Evolutionary conservation across 441 rosid genomes (phyloP).

Genomic region (Gossypium schwendimanii): DNA sequence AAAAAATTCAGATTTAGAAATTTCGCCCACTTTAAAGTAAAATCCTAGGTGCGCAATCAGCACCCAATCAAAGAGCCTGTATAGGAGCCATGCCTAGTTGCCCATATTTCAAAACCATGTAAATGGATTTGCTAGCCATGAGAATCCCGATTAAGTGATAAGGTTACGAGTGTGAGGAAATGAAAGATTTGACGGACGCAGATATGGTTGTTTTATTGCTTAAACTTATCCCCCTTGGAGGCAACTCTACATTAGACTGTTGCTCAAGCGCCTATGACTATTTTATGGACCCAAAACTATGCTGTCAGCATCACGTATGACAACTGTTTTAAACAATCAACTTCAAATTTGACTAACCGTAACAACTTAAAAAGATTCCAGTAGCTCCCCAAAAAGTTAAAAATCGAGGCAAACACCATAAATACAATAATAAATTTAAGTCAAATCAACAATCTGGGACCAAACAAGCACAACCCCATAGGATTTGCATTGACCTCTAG

Average conservation of each 20-base stretch:
- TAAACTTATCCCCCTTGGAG: not conserved
- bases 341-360: constrained; percentile 19
- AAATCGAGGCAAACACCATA: constrained; percentile 13
- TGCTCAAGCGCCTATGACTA: not conserved
- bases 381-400: constrained; percentile 21
- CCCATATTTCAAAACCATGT: not conserved
- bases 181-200: not conserved
- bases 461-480: constrained; percentile 14
- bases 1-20: too few species aligned
- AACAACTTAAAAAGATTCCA: constrained; percentile 19
- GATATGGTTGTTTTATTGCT: not conserved
- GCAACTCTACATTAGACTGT: not conserved
- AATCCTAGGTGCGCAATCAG: too few species aligned
- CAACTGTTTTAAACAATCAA: not conserved
- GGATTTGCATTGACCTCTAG: constrained; percentile 18
- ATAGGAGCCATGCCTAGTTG: not conserved
- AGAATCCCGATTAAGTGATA: not conserved
- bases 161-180: not conserved
- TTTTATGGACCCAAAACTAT: not conserved
- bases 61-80: not conserved
- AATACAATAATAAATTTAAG: constrained; percentile 13
- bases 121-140: not conserved
- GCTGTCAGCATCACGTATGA: not conserved
- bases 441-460: constrained; percentile 23
- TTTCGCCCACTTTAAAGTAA: too few species aligned